Percentiles rank a stretch among this genome's conserved stretches.
phyloP scores from a whole-genome alignment of 306 rosid genomes.

The Ochetophila trinervis region DNA sequence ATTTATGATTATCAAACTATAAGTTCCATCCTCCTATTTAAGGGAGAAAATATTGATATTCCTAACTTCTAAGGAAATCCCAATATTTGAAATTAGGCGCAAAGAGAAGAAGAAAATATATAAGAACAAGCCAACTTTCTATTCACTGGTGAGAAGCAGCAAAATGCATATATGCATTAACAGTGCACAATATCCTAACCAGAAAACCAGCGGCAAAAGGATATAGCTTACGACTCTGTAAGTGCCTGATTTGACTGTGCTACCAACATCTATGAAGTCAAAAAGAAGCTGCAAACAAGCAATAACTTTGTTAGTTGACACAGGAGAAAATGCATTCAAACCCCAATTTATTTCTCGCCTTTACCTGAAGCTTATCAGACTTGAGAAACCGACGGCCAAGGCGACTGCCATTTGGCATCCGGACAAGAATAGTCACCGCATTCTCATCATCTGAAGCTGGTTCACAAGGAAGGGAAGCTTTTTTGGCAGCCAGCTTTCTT shows the following conservation, averaged over 20 bases:
- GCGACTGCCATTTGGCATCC: conserved; percentile 79
- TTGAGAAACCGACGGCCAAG: conserved; percentile 59
- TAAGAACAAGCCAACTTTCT: neutral
- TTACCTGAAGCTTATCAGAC: conserved; percentile 83
- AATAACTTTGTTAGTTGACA: conserved; percentile 23
- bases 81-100: too few species aligned
- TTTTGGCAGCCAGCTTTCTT: conserved; percentile 35
- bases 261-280: conserved; percentile 52
- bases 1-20: neutral
- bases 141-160: neutral
- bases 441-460: conserved; percentile 56
- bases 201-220: conserved; percentile 18
- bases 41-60: too few species aligned
- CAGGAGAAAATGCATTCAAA: neutral
- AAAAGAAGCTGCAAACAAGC: conserved; percentile 52
- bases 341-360: neutral
- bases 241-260: conserved; percentile 55
- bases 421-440: conserved; percentile 60
- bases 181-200: neutral
- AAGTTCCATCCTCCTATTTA: too few species aligned
- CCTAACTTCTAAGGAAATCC: neutral
- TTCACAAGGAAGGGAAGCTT: conserved; percentile 51
- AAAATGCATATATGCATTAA: neutral
- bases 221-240: conserved; percentile 65
- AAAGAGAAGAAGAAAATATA: neutral